These are phyloP conservation scores for Phytophthora europaea DNA, from an alignment of 352 stramenopile species.

Conservation along the genomic window DNA sequence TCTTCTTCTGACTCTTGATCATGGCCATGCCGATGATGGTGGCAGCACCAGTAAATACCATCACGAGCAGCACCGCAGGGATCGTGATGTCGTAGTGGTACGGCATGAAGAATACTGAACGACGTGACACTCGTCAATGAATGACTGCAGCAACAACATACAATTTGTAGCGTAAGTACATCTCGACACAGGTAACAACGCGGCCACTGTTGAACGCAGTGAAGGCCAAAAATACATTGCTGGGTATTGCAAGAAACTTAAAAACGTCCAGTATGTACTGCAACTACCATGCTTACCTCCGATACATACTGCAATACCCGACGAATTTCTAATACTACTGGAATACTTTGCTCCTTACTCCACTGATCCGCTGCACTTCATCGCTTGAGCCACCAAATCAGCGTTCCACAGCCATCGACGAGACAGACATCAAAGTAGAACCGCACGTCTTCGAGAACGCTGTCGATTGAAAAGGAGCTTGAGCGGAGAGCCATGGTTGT, in stretches of 20 bases:
- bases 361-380: too few species aligned
- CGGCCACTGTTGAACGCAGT: conserved; percentile 32
- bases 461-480: background rate
- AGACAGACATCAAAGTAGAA: background rate
- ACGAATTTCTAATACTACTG: too few species aligned
- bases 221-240: too few species aligned
- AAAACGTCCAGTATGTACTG: too few species aligned
- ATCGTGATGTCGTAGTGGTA: conserved; percentile 93
- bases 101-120: conserved; percentile 89
- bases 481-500: background rate
- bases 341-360: too few species aligned
- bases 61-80: conserved; percentile 83
- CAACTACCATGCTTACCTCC: too few species aligned
- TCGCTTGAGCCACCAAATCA: too few species aligned
- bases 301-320: too few species aligned
- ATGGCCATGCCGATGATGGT: conserved; percentile 92
- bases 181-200: background rate
- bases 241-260: too few species aligned
- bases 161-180: background rate
- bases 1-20: conserved; percentile 88
- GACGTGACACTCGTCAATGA: conserved; percentile 83
- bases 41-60: conserved; percentile 84
- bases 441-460: background rate
- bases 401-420: too few species aligned
- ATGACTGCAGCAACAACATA: conserved; percentile 61